phyloP scores from a whole-genome alignment of 2,329 filamentous ascomycete genomes.

The Xylariaceae sp. region DNA sequence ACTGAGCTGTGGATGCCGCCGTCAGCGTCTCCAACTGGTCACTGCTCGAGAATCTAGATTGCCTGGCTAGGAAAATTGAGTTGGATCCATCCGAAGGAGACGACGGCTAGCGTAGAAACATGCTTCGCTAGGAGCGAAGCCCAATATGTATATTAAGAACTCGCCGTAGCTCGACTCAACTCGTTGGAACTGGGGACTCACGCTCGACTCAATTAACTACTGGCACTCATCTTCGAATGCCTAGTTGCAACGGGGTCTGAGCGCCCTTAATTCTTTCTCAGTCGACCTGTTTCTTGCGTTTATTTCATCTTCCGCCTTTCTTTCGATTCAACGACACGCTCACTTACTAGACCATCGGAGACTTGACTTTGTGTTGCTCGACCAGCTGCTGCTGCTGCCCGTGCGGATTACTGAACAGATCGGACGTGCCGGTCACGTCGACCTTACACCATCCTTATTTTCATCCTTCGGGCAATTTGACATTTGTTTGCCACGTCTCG shows the following conservation, averaged over 20 bases:
- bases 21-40: neutral
- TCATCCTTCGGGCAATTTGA: neutral
- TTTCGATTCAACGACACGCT: neutral
- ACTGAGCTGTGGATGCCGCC: neutral
- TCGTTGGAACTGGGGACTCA: neutral
- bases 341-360: neutral
- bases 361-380: neutral
- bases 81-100: slow-evolving; percentile 1
- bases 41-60: neutral
- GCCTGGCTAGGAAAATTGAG: slow-evolving; percentile 4
- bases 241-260: neutral
- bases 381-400: neutral
- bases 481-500: neutral
- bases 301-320: neutral
- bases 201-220: neutral
- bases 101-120: slow-evolving; percentile 2
- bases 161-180: neutral
- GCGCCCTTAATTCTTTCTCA: neutral
- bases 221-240: neutral
- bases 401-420: neutral
- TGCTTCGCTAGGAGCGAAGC: neutral
- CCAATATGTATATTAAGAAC: neutral
- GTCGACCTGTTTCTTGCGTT: neutral
- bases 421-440: slow-evolving; percentile 4
- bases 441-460: neutral